These are phyloP conservation scores for Leccinum disarticulatum DNA, from an alignment of 768 basidiomycete genomes.

Conservation along the genomic window DNA sequence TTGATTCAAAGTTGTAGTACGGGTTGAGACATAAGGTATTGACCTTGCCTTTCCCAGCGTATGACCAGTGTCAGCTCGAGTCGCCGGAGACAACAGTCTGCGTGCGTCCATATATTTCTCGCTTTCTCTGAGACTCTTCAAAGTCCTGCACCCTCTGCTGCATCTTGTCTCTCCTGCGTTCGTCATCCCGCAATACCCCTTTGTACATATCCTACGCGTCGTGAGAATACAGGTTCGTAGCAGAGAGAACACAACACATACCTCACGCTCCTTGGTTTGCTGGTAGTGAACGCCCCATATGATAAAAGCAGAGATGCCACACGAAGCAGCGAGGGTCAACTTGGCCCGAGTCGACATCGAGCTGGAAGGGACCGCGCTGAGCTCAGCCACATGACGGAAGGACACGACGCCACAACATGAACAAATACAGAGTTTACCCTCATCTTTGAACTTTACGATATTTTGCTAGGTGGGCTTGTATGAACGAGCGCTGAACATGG, in stretches of 20 bases:
- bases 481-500: conserved; percentile 36
- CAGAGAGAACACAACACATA: conserved; percentile 28
- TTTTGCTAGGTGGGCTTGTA: conserved; percentile 14
- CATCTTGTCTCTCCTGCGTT: conserved; percentile 72
- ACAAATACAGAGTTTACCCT: conserved; percentile 38
- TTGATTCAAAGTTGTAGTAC: background rate
- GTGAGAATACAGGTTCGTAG: conserved; percentile 9
- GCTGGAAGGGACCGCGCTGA: background rate
- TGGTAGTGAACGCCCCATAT: conserved; percentile 91
- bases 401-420: conserved; percentile 31
- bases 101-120: conserved; percentile 62
- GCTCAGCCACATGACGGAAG: conserved; percentile 18
- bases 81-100: conserved; percentile 34
- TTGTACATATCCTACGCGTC: conserved; percentile 77
- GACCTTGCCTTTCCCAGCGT: conserved; percentile 3
- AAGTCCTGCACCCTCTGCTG: conserved; percentile 61
- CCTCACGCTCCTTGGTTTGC: conserved; percentile 81
- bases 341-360: conserved; percentile 70
- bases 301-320: conserved; percentile 61
- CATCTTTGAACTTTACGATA: conserved; percentile 7
- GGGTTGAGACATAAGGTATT: too few relatives aligned
- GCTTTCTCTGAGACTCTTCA: conserved; percentile 59
- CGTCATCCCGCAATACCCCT: conserved; percentile 88
- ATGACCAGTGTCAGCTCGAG: conserved; percentile 4
- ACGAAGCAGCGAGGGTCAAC: conserved; percentile 66